Conservation (phyloP, 768 basidiomycete species). For the Russula ochroleuca region DNA sequence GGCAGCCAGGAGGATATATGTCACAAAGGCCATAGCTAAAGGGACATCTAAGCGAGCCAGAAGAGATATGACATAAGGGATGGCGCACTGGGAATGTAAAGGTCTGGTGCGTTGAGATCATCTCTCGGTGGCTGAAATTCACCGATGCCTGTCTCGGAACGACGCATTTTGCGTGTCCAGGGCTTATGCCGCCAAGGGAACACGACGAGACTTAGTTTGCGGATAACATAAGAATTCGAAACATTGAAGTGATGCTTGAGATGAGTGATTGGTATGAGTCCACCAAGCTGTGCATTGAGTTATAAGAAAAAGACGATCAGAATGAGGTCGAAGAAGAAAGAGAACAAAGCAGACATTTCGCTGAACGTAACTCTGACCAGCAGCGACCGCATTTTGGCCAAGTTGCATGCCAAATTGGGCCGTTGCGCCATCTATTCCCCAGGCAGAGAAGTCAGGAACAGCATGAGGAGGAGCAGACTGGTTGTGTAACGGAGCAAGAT, state of each 20-base stretch:
- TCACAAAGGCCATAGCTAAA: conserved; percentile 90
- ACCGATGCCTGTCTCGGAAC: conserved; percentile 59
- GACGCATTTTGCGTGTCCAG: conserved; percentile 67
- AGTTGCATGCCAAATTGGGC: conserved; percentile 96
- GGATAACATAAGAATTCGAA: conserved; percentile 90
- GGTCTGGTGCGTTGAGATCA: conserved; percentile 92
- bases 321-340: background rate
- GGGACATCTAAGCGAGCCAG: conserved; percentile 8
- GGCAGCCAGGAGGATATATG: conserved; percentile 88
- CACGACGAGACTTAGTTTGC: conserved; percentile 80
- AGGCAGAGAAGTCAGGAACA: conserved; percentile 54
- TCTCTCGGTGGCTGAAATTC: conserved; percentile 90
- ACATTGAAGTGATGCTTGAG: conserved; percentile 95
- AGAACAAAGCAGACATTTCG: conserved; percentile 63
- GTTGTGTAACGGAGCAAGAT: conserved; percentile 27
- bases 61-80: conserved; percentile 1
- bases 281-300: conserved; percentile 56
- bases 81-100: conserved; percentile 85
- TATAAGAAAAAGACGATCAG: background rate
- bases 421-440: conserved; percentile 89
- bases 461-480: conserved; percentile 27
- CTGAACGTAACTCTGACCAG: conserved; percentile 94
- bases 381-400: conserved; percentile 84
- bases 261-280: conserved; percentile 66
- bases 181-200: conserved; percentile 94